phyloP scores from a whole-genome alignment of 23 red algal species.

The Gracilaria domingensis region DNA sequence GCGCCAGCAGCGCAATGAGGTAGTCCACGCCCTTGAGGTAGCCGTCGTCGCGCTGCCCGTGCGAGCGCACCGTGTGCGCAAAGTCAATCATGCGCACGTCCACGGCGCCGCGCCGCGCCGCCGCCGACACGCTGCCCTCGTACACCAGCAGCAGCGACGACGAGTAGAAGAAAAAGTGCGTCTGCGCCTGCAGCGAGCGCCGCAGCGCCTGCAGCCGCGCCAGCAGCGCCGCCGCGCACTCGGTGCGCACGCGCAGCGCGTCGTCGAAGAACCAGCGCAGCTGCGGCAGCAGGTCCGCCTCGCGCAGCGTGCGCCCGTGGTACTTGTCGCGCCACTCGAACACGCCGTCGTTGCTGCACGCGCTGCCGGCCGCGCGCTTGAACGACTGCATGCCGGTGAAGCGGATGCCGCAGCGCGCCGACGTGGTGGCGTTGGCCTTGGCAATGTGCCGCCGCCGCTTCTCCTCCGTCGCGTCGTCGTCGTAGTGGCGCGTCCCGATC shows the following conservation, averaged over 20 bases:
- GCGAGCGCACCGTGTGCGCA: constrained; percentile 84
- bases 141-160: constrained; percentile 93
- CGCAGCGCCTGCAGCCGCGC: constrained; percentile 33
- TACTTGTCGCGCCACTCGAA: constrained; percentile 93
- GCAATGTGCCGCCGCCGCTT: constrained; percentile 83
- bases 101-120: constrained; percentile 6
- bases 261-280: constrained; percentile 83
- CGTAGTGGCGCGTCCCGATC: constrained; percentile 93
- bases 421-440: constrained; percentile 84
- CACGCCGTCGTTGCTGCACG: not conserved
- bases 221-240: constrained; percentile 24
- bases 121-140: constrained; percentile 87
- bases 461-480: constrained; percentile 92
- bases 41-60: constrained; percentile 49
- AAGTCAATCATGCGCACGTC: constrained; percentile 98
- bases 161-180: constrained; percentile 91
- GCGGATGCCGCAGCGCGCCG: constrained; percentile 76
- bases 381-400: constrained; percentile 96
- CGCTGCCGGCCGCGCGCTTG: constrained; percentile 6
- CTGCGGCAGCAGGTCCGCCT: constrained; percentile 66
- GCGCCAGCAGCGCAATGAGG: constrained; percentile 25
- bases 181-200: constrained; percentile 42
- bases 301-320: constrained; percentile 76
- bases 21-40: constrained; percentile 53
- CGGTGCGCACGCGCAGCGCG: constrained; percentile 37